These are phyloP conservation scores for Closterium sp. DNA, from an alignment of 139 green algal genomes.

Conservation along the genomic window DNA sequence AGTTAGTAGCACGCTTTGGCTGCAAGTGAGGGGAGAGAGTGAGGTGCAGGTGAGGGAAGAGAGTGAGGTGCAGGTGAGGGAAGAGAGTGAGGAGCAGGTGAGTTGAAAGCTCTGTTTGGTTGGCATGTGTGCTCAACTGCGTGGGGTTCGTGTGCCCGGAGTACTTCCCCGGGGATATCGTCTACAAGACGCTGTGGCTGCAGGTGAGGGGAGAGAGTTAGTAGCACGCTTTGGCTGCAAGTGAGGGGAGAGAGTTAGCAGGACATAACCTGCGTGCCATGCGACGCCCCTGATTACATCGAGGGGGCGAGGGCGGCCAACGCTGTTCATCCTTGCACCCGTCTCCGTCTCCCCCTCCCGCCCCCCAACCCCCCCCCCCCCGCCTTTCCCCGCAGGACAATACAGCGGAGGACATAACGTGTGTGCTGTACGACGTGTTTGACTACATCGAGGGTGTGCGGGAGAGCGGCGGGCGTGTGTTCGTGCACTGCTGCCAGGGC, in stretches of 20 bases:
- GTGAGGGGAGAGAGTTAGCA: conserved; percentile 48
- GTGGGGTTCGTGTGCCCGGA: conserved; percentile 79
- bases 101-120: conserved; percentile 93
- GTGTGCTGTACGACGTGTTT: conserved; percentile 90
- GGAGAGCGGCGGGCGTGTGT: conserved; percentile 62
- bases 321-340: conserved; percentile 18
- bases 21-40: too few species aligned
- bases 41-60: too few species aligned
- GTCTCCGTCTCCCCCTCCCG: too few species aligned
- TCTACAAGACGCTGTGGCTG: conserved; percentile 86
- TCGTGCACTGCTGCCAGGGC: conserved; percentile 91
- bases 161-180: conserved; percentile 80
- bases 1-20: too few species aligned
- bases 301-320: conserved; percentile 59
- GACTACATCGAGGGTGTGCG: conserved; percentile 85
- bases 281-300: conserved; percentile 94
- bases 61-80: too few species aligned
- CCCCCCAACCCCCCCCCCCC: too few species aligned
- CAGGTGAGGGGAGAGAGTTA: too few species aligned
- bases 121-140: neutral
- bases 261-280: conserved; percentile 88
- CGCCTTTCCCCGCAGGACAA: conserved; percentile 54
- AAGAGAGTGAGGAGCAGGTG: too few species aligned
- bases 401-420: conserved; percentile 84
- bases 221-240: too few species aligned